A percentile compares a stretch with the other conserved stretches of the same genome.
Evolutionary conservation across 139 green algal species (phyloP).

Genomic region (Tetradesmus obliquus): DNA sequence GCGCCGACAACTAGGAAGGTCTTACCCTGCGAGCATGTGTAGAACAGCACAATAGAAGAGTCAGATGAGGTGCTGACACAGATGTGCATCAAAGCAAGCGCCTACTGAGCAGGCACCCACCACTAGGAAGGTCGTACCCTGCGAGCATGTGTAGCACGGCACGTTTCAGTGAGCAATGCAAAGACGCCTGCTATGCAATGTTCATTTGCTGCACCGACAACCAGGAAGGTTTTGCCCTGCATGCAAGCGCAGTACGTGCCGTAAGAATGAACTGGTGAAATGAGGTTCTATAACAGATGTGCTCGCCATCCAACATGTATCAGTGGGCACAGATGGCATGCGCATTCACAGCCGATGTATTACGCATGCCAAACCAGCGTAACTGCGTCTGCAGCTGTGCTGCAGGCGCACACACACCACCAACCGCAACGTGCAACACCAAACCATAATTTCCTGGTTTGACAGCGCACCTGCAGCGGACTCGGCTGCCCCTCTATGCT

Average conservation of each 20-base stretch:
- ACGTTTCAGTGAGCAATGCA: too few relatives aligned
- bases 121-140: background rate
- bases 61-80: too few relatives aligned
- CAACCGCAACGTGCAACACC: background rate
- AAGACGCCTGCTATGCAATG: too few relatives aligned
- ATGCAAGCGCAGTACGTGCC: slow-evolving; percentile 51
- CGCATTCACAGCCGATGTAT: too few relatives aligned
- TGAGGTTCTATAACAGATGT: too few relatives aligned
- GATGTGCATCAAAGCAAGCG: too few relatives aligned
- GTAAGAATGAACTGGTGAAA: background rate
- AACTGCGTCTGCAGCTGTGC: too few relatives aligned
- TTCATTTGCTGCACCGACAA: slow-evolving; percentile 81
- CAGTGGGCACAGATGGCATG: too few relatives aligned
- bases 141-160: background rate
- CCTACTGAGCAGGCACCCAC: too few relatives aligned
- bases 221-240: slow-evolving; percentile 82
- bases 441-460: background rate
- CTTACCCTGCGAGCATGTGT: slow-evolving; percentile 57
- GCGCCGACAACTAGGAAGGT: slow-evolving; percentile 94
- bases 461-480: background rate
- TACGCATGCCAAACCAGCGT: too few relatives aligned
- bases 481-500: background rate
- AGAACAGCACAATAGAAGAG: slow-evolving; percentile 57
- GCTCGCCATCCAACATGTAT: too few relatives aligned
- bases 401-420: background rate